These are phyloP conservation scores for Nigrospora oryzae DNA, from an alignment of 2,329 filamentous ascomycete genomes.

Conservation along the genomic window DNA sequence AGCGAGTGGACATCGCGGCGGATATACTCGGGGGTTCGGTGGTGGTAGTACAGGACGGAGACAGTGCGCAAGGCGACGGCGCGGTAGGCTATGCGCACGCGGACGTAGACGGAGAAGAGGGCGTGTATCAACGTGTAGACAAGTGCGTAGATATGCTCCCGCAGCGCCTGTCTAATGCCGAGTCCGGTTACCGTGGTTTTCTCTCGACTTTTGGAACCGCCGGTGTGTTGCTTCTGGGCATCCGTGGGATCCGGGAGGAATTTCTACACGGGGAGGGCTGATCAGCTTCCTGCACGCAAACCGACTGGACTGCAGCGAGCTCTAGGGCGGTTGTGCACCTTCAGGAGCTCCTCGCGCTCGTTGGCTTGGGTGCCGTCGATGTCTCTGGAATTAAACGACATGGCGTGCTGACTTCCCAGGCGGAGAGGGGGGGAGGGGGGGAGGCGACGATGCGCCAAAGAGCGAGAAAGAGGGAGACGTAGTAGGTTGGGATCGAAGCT, in stretches of 20 bases:
- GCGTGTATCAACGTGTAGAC: conserved; percentile 66
- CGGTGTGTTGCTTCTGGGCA: too few species aligned
- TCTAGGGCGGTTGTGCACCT: conserved; percentile 21
- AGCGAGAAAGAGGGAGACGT: too few species aligned
- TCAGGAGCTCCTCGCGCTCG: conserved; percentile 34
- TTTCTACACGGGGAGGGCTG: too few species aligned
- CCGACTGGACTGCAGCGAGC: too few species aligned
- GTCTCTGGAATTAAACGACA: conserved; percentile 27
- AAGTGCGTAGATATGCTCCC: conserved; percentile 54
- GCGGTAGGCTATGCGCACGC: conserved; percentile 71
- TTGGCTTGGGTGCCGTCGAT: conserved; percentile 30
- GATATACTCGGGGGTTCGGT: conserved; percentile 89
- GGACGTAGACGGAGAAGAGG: conserved; percentile 82
- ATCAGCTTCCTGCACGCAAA: too few species aligned
- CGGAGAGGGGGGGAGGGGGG: too few species aligned
- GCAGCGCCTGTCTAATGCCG: conserved; percentile 54
- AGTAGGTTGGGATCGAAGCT: too few species aligned
- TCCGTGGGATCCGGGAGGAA: too few species aligned
- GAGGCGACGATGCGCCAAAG: too few species aligned
- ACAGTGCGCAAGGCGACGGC: conserved; percentile 68
- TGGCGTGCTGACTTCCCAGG: conserved; percentile 8
- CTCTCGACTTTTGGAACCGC: conserved; percentile 1
- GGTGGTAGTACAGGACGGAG: conserved; percentile 86
- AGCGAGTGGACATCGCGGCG: conserved; percentile 74
- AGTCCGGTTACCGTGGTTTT: conserved; percentile 31